Evolutionary conservation across 345 rosid genomes (phyloP).

Genomic region (Eucalyptus sideroxylon): DNA sequence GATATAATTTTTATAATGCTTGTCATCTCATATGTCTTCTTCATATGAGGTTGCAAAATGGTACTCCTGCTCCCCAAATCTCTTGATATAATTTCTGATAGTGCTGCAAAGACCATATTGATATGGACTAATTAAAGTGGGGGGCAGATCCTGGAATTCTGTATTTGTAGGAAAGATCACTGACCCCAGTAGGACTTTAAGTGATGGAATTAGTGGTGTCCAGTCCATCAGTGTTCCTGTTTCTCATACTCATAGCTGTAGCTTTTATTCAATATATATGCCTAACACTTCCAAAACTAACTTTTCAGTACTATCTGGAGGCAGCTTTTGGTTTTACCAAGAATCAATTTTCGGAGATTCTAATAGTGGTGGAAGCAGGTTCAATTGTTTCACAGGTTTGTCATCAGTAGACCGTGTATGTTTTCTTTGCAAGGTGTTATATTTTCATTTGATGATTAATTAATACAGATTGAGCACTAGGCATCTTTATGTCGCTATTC

Average conservation of each 20-base stretch:
- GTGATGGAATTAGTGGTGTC: neutral
- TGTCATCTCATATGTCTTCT: neutral
- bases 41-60: neutral
- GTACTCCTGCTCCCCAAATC: neutral
- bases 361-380: constrained; percentile 33
- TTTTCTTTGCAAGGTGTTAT: neutral
- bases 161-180: neutral
- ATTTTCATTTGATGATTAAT: neutral
- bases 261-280: neutral
- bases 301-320: constrained; percentile 8
- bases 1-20: neutral
- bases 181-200: neutral
- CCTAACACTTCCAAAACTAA: neutral
- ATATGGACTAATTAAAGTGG: neutral
- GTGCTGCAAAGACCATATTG: neutral
- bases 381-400: constrained; percentile 34
- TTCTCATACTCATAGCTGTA: neutral
- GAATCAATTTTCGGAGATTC: constrained; percentile 41
- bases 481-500: neutral
- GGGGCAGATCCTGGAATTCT: neutral
- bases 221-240: neutral
- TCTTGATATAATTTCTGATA: neutral
- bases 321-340: constrained; percentile 38
- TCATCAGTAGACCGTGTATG: neutral
- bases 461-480: neutral